Base-by-base conservation (phyloP, 331 rosid genomes). In the Cydonia oblonga region DNA sequence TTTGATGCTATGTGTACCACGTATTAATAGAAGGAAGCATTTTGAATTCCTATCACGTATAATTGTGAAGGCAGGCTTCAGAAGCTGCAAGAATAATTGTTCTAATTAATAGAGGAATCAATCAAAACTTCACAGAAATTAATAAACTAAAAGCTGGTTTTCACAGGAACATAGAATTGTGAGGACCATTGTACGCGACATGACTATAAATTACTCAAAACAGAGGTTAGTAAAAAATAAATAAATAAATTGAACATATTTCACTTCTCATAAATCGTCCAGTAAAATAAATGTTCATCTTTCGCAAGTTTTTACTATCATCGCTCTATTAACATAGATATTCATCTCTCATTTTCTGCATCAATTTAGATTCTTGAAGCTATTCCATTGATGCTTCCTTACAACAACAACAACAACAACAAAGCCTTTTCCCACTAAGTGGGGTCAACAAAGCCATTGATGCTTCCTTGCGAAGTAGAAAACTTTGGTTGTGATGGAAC, bases 1-100 rank as follows among this genome's bases (percentile, higher is more conserved):
- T 86, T 93, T 93, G 70, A 93, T 93, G 84, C 98, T 89, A 84
- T 93, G 98, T 32, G 97, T 93, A 30, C 98, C 98, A 63, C 97
- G 96, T 80, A 93, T 93, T 84, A 93, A 76, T 67, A 91, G 85
- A 84, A 93, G 98, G 80, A 93, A 88, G 74, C 95, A 93, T 85
- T 89, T 89, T 29, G 91, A 84, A n/a, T 82, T 75, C 69, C 70
- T 84, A 80, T 91, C 97, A 6, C 84, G 77, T 64, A 93, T 81
- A 72, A 93, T 84, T 70, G 98, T 91, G 83, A 93, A 93, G 54
- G 97, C 95, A 2, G 98, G 98, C 88, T 87, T 93, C 92, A 93
- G 73, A 83, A 93, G 88, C 98, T 91, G 90, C 90, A 82, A 69
- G 70, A 59, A 77, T 20, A 76, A 25, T 35, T 1, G 71, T 67